These are phyloP conservation scores for Thinopyrum elongatum DNA, from an alignment of 176 grass and related monocot species.

Conservation along the genomic window DNA sequence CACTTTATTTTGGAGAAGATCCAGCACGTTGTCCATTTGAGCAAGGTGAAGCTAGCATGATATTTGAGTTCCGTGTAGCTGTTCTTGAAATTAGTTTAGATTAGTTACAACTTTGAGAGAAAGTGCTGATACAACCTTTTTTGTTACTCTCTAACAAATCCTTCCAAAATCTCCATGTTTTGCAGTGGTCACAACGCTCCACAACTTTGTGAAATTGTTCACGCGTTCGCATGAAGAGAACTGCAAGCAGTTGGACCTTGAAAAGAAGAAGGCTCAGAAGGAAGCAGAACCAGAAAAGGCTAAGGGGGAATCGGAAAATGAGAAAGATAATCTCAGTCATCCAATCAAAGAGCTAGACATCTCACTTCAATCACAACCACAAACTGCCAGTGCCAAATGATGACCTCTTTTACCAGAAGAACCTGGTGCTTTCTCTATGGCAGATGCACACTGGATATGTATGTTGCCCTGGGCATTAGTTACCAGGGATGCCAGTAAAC, in stretches of 20 bases:
- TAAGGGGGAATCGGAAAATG: constrained; percentile 37
- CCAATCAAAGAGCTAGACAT: constrained; percentile 51
- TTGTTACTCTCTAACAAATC: constrained; percentile 9
- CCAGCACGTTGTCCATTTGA: constrained; percentile 89
- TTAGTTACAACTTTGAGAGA: not conserved
- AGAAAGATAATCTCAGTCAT: constrained; percentile 40
- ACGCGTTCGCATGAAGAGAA: constrained; percentile 87
- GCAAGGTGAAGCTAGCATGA: constrained; percentile 62
- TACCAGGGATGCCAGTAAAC: constrained; percentile 2
- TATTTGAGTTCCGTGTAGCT: constrained; percentile 10
- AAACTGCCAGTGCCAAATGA: constrained; percentile 48
- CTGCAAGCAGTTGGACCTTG: constrained; percentile 75
- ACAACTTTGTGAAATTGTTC: constrained; percentile 86
- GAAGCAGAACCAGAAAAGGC: constrained; percentile 85
- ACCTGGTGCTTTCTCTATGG: constrained; percentile 6
- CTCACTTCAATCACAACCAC: constrained; percentile 18
- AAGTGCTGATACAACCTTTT: not conserved
- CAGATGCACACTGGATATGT: constrained; percentile 15
- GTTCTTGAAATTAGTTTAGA: constrained; percentile 14
- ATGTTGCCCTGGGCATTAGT: not conserved
- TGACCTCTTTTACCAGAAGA: not conserved
- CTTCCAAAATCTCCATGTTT: constrained; percentile 14
- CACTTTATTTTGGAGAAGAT: constrained; percentile 99
- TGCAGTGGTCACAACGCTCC: constrained; percentile 78
- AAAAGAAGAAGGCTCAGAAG: constrained; percentile 91